Evolutionary conservation across 176 grass and related monocot species (phyloP), one percentile per base, ranked within the genome.

Genomic region (Eleusine coracana): DNA sequence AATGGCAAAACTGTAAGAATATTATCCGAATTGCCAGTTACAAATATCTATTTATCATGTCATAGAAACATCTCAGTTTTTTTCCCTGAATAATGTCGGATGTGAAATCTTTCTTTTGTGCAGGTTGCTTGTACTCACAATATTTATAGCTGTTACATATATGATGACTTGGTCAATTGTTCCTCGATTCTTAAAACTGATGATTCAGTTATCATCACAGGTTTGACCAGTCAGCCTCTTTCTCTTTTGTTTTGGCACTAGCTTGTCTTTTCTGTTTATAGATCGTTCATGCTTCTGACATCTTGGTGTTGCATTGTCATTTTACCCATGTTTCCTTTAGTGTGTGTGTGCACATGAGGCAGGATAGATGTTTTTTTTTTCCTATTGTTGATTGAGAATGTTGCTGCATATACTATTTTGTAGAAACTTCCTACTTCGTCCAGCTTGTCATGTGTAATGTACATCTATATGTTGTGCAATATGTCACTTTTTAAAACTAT

Each of bases 171-270:
- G 97, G 97, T 99, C 91, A 36, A 89, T 99, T 76, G 83, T 99
- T 90, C 97, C 97, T 79, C 89, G 91, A 48, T 99, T 99, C 82
- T 90, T 99, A 39, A 99, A 99, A 85, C 91, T 99, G 63, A 99
- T 99, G 97, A 85, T 89, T 77, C 93, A 94, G 80, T 89, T 99
- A 73, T 99, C 97, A 78, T 99, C 97, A 59, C 97, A 99, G 92
- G 97, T 96, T 77, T 87, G 97, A 78, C 41, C 71, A 86, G 78
- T 63, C 37, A 38, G 63, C 31, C 55, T 79, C 18, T 23, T 85
- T n/a, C 65, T 71, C 75, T 64, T 87, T 45, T 86, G 5, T 73
- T 88, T 68, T 17, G 18, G 44, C 28, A n/a, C 18, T 64, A 36
- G 42, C 77, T 81, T 70, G 27, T 27, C 45, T 70, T 62, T 62